Conservation (phyloP, 805 yeast species). For the Pichia rugopelliculosa region DNA sequence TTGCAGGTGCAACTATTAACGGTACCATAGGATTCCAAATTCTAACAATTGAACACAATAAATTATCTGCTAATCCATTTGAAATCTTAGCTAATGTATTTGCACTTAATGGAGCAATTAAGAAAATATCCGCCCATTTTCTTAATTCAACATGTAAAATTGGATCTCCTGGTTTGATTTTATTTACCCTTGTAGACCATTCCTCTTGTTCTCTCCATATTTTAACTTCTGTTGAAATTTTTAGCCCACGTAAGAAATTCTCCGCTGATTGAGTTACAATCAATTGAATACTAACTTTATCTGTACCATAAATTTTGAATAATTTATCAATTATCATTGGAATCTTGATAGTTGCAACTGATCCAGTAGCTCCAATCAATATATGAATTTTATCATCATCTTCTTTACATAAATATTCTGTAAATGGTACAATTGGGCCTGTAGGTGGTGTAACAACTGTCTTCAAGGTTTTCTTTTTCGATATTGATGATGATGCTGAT, state of each 20-base stretch:
- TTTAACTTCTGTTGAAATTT: constrained; percentile 59
- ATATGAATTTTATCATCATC: constrained; percentile 87
- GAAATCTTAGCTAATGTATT: constrained; percentile 87
- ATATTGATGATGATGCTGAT: constrained; percentile 5
- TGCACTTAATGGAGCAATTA: constrained; percentile 93
- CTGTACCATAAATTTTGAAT: constrained; percentile 67
- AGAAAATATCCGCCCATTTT: constrained; percentile 91
- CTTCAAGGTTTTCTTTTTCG: constrained; percentile 30
- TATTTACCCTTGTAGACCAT: constrained; percentile 52
- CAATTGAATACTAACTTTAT: constrained; percentile 72
- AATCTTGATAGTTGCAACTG: constrained; percentile 92
- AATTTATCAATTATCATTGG: constrained; percentile 84
- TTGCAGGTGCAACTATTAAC: constrained; percentile 86
- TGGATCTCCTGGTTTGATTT: constrained; percentile 77
- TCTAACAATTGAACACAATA: constrained; percentile 81
- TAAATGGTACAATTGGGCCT: constrained; percentile 67
- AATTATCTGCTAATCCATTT: constrained; percentile 85
- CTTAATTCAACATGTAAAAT: constrained; percentile 91
- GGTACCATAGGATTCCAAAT: constrained; percentile 96
- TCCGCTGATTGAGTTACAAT: constrained; percentile 82
- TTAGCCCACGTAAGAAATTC: constrained; percentile 56
- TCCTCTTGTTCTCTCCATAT: constrained; percentile 94
- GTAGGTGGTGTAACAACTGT: constrained; percentile 49
- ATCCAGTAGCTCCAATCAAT: constrained; percentile 88
- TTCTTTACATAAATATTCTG: constrained; percentile 59